phyloP scores from a whole-genome alignment of 148 eudicot species.

The Fagopyrum tataricum region DNA sequence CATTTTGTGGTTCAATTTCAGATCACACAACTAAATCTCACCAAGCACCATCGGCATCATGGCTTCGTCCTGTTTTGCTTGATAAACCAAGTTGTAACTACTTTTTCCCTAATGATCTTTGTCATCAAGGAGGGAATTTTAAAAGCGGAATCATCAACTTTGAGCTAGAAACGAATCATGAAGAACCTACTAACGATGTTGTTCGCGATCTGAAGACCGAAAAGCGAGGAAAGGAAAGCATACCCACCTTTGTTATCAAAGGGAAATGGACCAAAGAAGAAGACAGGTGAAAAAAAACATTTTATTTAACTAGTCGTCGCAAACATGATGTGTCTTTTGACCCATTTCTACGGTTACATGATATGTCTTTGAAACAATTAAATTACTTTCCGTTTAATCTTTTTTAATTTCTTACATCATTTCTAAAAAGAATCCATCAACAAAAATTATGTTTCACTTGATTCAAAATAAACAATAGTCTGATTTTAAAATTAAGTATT shows the following conservation, averaged over 20 bases:
- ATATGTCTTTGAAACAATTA: too few species aligned
- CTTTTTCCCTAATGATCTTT: not conserved
- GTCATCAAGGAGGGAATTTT: not conserved
- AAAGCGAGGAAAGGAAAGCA: conserved; percentile 16
- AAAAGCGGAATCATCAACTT: not conserved
- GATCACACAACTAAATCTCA: conserved; percentile 1
- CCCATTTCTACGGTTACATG: too few species aligned
- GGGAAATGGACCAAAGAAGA: conserved; percentile 79
- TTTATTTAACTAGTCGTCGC: too few species aligned
- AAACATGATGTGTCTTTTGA: too few species aligned
- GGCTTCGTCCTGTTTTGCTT: not conserved
- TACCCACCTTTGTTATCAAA: conserved; percentile 30
- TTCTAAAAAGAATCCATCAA: too few species aligned
- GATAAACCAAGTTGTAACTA: not conserved
- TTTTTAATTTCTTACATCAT: too few species aligned
- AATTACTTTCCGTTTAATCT: too few species aligned
- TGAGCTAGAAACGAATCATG: not conserved
- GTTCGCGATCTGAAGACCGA: not conserved
- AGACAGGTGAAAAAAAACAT: conserved; percentile 50
- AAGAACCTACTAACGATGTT: not conserved
- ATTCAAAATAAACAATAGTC: too few species aligned
- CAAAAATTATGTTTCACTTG: not conserved
- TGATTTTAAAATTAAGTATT: not conserved
- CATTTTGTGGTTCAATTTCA: not conserved
- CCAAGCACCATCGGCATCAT: not conserved